These are phyloP conservation scores for Mrakia frigida DNA, from an alignment of 768 basidiomycete genomes.

Conservation along the genomic window DNA sequence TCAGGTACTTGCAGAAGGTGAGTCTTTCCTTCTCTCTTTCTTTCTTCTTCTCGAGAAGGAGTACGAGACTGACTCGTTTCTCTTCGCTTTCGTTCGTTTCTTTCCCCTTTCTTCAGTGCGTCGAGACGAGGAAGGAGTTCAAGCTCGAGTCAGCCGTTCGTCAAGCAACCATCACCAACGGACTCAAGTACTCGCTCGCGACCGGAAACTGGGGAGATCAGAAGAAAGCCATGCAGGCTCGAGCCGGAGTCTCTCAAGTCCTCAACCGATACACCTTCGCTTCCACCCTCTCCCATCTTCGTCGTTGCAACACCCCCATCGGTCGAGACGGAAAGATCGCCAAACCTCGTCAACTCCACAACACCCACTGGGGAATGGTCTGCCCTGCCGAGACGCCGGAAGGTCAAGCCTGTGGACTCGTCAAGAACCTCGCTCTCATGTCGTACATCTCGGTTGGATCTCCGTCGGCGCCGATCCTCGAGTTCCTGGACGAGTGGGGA, in stretches of 20 bases:
- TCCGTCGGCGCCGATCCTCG: constrained; percentile 89
- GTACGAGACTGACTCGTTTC: background rate
- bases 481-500: constrained; percentile 98
- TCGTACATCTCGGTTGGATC: constrained; percentile 96
- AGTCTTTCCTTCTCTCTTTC: background rate
- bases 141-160: constrained; percentile 86
- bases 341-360: constrained; percentile 97
- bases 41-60: background rate
- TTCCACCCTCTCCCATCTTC: constrained; percentile 93
- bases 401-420: constrained; percentile 97
- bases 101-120: too few relatives aligned
- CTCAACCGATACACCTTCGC: constrained; percentile 98
- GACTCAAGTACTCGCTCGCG: constrained; percentile 92
- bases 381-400: constrained; percentile 99
- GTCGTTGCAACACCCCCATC: constrained; percentile 95
- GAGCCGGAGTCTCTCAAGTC: constrained; percentile 98
- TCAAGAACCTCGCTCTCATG: constrained; percentile 98
- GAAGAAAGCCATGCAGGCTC: constrained; percentile 95
- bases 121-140: constrained; percentile 93
- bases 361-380: constrained; percentile 99
- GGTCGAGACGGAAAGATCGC: constrained; percentile 99
- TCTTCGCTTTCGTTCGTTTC: constrained; percentile 29
- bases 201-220: constrained; percentile 99
- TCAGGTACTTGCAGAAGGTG: constrained; percentile 94
- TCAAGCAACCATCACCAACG: constrained; percentile 95